Evolutionary conservation across 345 rosid species (phyloP), one percentile per base, ranked within the genome.

Genomic region (Brassica carinata): DNA sequence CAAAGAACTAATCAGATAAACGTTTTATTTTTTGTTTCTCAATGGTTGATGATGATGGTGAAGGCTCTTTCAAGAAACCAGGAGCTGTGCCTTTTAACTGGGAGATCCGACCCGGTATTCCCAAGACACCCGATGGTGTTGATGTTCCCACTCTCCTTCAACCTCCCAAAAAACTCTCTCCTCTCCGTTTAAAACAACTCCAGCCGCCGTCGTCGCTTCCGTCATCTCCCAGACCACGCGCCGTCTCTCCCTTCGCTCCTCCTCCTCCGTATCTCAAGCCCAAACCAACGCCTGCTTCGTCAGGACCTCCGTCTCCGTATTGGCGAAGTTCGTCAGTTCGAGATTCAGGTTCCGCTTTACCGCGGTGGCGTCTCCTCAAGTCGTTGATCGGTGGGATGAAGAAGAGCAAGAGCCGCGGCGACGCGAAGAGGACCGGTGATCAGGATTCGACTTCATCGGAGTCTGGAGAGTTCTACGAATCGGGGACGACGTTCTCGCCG

Each of bases 31-130:
- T 45, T 1, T 6, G 5, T 61, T 0, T 26, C 17, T 0, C 1
- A 34, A 77, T 81, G 84, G 78, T 38, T 45, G 64, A 81, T 5
- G 78, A 29, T 5, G 78, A 30, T 5, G 96, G 88, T 9, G 94
- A 89, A 7, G 43, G 26, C 5, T 88, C 96, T 15, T 93, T 87
- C 89, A 90, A 69, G 75, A 87, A 85, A 78, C 88, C 94, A 0
- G 99, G 98, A 64, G 79, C 97, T 5, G 80, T 93, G 48, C 99
- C 98, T 2, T 95, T 95, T 80, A 88, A 80, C 74, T 95, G 98
- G 99, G 99, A 95, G 87, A 83, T 91, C 87, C 92, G 92, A 68
- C 97, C 98, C 23, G 98, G 97, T 11, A 91, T 94, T 1, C 97
- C 98, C 75, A 92, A 88, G 36, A 57, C 84, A 29, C 86, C 77